Evolutionary conservation across 208 protist species (phyloP).

Genomic region (Trypanosoma boissoni): DNA sequence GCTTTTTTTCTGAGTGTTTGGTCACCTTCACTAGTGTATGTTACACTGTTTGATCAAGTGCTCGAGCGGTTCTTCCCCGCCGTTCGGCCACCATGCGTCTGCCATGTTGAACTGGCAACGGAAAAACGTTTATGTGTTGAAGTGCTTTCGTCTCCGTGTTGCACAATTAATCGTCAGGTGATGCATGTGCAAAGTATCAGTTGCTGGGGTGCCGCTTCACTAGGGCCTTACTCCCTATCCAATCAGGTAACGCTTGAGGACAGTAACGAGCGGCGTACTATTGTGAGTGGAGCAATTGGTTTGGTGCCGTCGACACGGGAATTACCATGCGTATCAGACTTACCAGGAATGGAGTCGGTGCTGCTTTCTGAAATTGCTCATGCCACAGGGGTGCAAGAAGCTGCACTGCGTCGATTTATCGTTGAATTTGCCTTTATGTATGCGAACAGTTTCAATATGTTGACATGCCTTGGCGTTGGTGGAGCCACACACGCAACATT

Average conservation of each 20-base stretch:
- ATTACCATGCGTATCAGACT: slow-evolving; percentile 27
- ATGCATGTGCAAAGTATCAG: slow-evolving; percentile 91
- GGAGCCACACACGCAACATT: slow-evolving; percentile 33
- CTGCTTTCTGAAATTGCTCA: not conserved
- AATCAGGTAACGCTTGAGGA: slow-evolving; percentile 18
- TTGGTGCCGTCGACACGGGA: slow-evolving; percentile 37
- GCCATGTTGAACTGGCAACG: slow-evolving; percentile 14
- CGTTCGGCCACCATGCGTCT: slow-evolving; percentile 4
- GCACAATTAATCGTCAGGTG: slow-evolving; percentile 16
- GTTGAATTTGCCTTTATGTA: slow-evolving; percentile 63
- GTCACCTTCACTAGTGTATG: slow-evolving; percentile 16
- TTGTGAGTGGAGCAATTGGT: slow-evolving; percentile 41
- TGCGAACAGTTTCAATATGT: slow-evolving; percentile 40
- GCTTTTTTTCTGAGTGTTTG: slow-evolving; percentile 23
- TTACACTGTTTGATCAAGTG: slow-evolving; percentile 2
- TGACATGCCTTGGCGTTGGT: slow-evolving; percentile 35
- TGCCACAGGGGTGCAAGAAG: not conserved
- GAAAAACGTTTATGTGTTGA: slow-evolving; percentile 7
- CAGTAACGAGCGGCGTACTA: slow-evolving; percentile 9
- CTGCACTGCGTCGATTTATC: slow-evolving; percentile 14
- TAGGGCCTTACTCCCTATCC: slow-evolving; percentile 85
- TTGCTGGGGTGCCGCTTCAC: slow-evolving; percentile 86
- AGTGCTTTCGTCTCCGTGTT: slow-evolving; percentile 13
- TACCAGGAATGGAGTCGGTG: slow-evolving; percentile 10
- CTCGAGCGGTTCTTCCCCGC: slow-evolving; percentile 11